Conservation (phyloP, 2,329 filamentous ascomycete genomes). For the Lachnellula cervina region DNA sequence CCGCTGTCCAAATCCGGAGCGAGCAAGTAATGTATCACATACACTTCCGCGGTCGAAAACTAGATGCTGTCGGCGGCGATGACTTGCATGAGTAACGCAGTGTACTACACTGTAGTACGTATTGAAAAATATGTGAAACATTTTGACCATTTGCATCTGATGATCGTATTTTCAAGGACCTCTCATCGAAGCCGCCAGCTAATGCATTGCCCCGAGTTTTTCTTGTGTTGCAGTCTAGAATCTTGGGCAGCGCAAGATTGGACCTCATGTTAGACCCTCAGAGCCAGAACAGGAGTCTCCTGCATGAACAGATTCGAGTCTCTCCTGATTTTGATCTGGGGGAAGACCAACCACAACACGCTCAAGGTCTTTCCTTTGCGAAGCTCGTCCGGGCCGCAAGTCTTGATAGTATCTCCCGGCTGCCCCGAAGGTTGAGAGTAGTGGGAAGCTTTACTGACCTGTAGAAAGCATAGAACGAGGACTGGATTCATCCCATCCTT, state of each 20-base stretch:
- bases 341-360: conserved; percentile 24
- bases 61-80: conserved; percentile 15
- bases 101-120: conserved; percentile 14
- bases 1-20: neutral
- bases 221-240: conserved; percentile 20
- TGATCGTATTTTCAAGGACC: conserved; percentile 8
- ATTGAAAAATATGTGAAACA: conserved; percentile 19
- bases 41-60: neutral
- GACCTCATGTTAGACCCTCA: conserved; percentile 17
- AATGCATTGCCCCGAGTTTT: conserved; percentile 12
- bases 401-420: conserved; percentile 16
- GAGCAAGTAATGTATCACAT: too few relatives aligned
- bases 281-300: conserved; percentile 28
- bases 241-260: conserved; percentile 21
- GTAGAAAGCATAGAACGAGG: conserved; percentile 23
- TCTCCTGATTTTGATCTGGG: conserved; percentile 23
- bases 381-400: conserved; percentile 13
- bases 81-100: conserved; percentile 22
- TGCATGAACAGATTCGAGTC: conserved; percentile 30
- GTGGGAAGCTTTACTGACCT: conserved; percentile 25
- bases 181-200: conserved; percentile 8
- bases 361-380: conserved; percentile 7
- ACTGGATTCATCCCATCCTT: conserved; percentile 18
- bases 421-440: conserved; percentile 18
- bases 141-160: conserved; percentile 15